These are phyloP conservation scores for Groenewaldozyma tartarivorans DNA, from an alignment of 805 yeast genomes.

Conservation along the genomic window DNA sequence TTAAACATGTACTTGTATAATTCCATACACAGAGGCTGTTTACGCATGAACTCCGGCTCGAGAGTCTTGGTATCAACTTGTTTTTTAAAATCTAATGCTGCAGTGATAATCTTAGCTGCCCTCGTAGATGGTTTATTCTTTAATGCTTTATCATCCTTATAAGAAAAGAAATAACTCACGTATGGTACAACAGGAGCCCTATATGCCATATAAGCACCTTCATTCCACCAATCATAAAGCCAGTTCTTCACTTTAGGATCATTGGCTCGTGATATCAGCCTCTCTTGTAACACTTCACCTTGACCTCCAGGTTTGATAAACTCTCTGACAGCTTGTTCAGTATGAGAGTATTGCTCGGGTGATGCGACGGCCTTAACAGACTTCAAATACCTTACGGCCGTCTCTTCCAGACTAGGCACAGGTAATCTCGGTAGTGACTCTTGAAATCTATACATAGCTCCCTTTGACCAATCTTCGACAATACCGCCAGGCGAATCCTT, in stretches of 20 bases:
- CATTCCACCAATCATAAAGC: constrained; percentile 91
- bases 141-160: constrained; percentile 46
- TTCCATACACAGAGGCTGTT: constrained; percentile 88
- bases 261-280: constrained; percentile 49
- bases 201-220: constrained; percentile 81
- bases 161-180: constrained; percentile 82
- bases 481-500: constrained; percentile 6
- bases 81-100: constrained; percentile 59
- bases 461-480: constrained; percentile 37
- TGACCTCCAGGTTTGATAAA: constrained; percentile 53
- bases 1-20: constrained; percentile 87
- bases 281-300: constrained; percentile 59
- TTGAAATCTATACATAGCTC: constrained; percentile 66
- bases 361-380: constrained; percentile 60
- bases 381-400: constrained; percentile 58
- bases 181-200: constrained; percentile 93
- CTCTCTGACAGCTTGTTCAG: constrained; percentile 50
- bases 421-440: constrained; percentile 72
- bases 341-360: constrained; percentile 42
- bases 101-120: constrained; percentile 64
- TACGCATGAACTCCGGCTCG: constrained; percentile 70
- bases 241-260: constrained; percentile 62
- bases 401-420: constrained; percentile 69
- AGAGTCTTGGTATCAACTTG: constrained; percentile 60
- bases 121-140: constrained; percentile 36